Percentiles rank a stretch among this genome's conserved stretches.
These are phyloP conservation scores for Crithidia thermophila DNA, from an alignment of 208 protist genomes.

Conservation along the genomic window DNA sequence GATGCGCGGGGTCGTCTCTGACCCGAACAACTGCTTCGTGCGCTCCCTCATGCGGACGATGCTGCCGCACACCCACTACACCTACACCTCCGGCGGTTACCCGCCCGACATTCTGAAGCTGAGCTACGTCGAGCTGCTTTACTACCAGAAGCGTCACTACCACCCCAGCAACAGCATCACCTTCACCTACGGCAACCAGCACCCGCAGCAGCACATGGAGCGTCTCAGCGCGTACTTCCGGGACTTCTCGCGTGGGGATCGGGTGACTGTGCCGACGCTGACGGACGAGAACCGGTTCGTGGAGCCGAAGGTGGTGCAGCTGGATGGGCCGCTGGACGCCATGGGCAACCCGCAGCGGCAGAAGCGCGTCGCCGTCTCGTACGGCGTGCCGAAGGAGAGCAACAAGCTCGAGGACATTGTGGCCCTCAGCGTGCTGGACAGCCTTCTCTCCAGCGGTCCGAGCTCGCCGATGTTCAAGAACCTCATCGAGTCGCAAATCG, in stretches of 20 bases:
- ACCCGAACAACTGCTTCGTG: conserved; percentile 83
- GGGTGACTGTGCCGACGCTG: conserved; percentile 62
- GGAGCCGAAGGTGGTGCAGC: conserved; percentile 41
- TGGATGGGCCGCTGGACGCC: conserved; percentile 80
- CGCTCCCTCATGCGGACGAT: conserved; percentile 69
- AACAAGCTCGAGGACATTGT: conserved; percentile 80
- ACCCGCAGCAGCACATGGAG: conserved; percentile 73
- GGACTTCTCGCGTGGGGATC: conserved; percentile 39
- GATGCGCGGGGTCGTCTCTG: conserved; percentile 93
- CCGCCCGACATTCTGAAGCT: conserved; percentile 87
- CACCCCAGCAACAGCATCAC: conserved; percentile 92
- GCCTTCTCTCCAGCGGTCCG: conserved; percentile 81
- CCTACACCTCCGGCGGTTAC: conserved; percentile 89
- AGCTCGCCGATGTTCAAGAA: conserved; percentile 89
- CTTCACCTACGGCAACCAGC: conserved; percentile 88
- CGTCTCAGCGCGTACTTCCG: conserved; percentile 75
- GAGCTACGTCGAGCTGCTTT: conserved; percentile 87
- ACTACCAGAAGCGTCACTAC: conserved; percentile 91
- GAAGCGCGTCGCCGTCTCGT: conserved; percentile 85
- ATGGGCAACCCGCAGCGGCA: conserved; percentile 81
- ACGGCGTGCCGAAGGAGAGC: conserved; percentile 58
- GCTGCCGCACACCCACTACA: conserved; percentile 91
- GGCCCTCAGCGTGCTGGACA: conserved; percentile 81
- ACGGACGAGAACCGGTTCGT: conserved; percentile 50
- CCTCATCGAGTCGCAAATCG: conserved; percentile 90